phyloP scores from a whole-genome alignment of 2,329 filamentous ascomycete species.

The Claviceps spartinae region DNA sequence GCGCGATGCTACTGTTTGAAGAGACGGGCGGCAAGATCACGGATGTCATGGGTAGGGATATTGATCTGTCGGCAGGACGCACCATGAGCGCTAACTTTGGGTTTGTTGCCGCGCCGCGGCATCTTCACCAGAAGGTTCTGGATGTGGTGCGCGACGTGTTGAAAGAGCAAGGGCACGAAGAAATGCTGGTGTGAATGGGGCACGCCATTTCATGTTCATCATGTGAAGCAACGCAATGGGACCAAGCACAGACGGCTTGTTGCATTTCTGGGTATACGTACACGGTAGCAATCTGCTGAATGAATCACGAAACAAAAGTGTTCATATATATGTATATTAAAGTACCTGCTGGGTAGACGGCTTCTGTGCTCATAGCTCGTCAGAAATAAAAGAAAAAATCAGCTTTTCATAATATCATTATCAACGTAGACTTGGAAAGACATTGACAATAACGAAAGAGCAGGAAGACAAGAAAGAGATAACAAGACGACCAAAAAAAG shows the following conservation, averaged over 20 bases:
- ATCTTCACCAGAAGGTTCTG: slow-evolving; percentile 30
- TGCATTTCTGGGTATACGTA: background rate
- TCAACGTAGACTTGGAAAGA: too few species aligned
- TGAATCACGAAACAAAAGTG: background rate
- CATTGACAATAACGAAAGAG: too few species aligned
- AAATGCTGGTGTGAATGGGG: slow-evolving; percentile 8
- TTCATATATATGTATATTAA: background rate
- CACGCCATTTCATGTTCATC: background rate
- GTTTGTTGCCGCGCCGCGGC: slow-evolving; percentile 38
- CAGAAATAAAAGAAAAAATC: too few species aligned
- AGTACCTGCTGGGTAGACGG: background rate
- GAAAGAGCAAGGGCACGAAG: slow-evolving; percentile 18
- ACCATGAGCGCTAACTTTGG: slow-evolving; percentile 38
- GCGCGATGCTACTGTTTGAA: slow-evolving; percentile 44
- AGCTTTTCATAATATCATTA: too few species aligned
- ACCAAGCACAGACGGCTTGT: background rate
- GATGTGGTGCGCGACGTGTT: slow-evolving; percentile 52
- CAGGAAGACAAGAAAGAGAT: too few species aligned
- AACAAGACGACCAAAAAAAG: too few species aligned
- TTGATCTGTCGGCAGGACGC: slow-evolving; percentile 36
- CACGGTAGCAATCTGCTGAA: background rate
- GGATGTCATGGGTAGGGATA: slow-evolving; percentile 36
- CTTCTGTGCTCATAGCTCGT: too few species aligned
- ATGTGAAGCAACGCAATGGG: too few species aligned
- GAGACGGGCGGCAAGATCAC: slow-evolving; percentile 43